phyloP scores from a whole-genome alignment of 441 rosid genomes.

The Mallotus japonicus region DNA sequence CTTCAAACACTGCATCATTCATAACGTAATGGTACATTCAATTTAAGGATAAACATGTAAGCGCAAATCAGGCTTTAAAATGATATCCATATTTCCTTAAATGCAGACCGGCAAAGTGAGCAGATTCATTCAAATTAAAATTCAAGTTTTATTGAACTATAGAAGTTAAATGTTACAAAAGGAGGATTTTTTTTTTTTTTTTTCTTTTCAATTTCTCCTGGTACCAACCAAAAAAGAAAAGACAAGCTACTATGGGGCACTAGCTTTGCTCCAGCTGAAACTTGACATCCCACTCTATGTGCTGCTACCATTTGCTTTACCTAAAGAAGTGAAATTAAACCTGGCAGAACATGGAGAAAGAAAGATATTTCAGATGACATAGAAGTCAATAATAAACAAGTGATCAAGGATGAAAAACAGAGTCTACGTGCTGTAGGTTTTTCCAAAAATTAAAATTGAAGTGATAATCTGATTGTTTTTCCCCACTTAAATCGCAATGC shows the following conservation, averaged over 20 bases:
- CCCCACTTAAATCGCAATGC: background rate
- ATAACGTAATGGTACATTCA: too few species aligned
- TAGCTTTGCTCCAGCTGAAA: slow-evolving; percentile 11
- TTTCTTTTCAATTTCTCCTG: background rate
- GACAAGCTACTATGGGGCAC: background rate
- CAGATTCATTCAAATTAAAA: too few species aligned
- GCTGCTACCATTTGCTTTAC: slow-evolving; percentile 61
- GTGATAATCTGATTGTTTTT: background rate
- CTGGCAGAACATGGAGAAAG: slow-evolving; percentile 38
- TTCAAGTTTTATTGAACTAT: slow-evolving; percentile 12
- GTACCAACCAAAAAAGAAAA: background rate
- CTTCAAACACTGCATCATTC: too few species aligned
- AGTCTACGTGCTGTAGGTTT: background rate
- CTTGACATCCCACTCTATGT: slow-evolving; percentile 14
- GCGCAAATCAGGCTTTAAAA: too few species aligned
- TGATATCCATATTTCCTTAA: too few species aligned
- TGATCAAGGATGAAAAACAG: too few species aligned
- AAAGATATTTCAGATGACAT: background rate
- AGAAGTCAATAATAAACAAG: background rate
- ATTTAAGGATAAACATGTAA: too few species aligned
- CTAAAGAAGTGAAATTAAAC: slow-evolving; percentile 72
- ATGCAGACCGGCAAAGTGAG: too few species aligned
- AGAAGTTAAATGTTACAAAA: background rate
- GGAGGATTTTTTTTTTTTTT: background rate
- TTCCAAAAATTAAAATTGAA: background rate